These are phyloP conservation scores for Camillea tinctor DNA, from an alignment of 2,329 filamentous ascomycete species.

Conservation along the genomic window DNA sequence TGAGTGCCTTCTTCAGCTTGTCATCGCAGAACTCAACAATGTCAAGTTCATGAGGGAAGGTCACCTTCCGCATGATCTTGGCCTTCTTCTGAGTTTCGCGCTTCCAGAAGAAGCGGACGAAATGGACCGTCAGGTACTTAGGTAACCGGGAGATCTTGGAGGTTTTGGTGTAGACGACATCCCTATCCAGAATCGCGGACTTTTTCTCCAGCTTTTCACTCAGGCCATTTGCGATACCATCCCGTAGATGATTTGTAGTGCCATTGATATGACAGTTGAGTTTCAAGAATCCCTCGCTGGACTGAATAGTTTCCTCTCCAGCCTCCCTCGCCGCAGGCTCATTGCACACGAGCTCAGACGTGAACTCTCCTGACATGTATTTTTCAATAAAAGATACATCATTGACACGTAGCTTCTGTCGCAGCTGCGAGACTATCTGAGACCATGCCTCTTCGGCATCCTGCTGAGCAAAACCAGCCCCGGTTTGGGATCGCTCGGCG, in stretches of 20 bases:
- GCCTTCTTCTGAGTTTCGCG: constrained; percentile 95
- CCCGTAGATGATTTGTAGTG: constrained; percentile 83
- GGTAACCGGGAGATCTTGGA: constrained; percentile 88
- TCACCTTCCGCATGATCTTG: constrained; percentile 99
- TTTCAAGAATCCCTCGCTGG: constrained; percentile 80
- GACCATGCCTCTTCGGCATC: constrained; percentile 99
- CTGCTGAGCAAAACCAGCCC: constrained; percentile 89
- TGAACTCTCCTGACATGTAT: constrained; percentile 83
- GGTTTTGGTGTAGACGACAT: constrained; percentile 84
- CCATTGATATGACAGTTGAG: constrained; percentile 93
- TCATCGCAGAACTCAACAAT: constrained; percentile 95
- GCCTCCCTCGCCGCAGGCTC: constrained; percentile 73
- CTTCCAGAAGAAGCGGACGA: constrained; percentile 98
- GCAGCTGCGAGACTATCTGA: constrained; percentile 82
- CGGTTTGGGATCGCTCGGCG: constrained; percentile 80
- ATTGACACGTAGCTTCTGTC: constrained; percentile 71
- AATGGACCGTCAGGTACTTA: constrained; percentile 94
- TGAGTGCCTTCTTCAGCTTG: constrained; percentile 74
- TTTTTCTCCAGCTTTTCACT: constrained; percentile 90
- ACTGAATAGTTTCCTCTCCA: constrained; percentile 67
- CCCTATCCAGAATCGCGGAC: constrained; percentile 72
- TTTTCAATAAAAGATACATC: constrained; percentile 79
- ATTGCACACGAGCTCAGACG: constrained; percentile 77
- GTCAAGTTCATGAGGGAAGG: constrained; percentile 91
- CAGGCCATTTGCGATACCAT: constrained; percentile 80